Conservation (phyloP, 2,329 filamentous ascomycete species). For the Colletotrichum costaricense region DNA sequence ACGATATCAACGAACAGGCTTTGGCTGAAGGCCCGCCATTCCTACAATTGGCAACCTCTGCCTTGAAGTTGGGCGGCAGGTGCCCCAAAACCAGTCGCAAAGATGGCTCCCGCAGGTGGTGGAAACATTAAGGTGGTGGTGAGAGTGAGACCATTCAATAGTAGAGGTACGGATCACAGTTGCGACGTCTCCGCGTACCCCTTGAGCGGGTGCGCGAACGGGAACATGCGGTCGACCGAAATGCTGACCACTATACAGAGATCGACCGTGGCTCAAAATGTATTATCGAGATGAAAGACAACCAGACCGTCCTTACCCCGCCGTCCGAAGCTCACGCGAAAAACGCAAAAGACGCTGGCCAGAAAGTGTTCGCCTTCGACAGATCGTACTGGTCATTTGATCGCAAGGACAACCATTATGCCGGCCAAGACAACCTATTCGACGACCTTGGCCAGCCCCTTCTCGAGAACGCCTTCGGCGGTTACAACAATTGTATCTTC, state of each 20-base stretch:
- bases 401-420: constrained; percentile 82
- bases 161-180: constrained; percentile 73
- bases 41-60: constrained; percentile 20
- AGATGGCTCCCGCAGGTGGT: constrained; percentile 78
- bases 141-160: constrained; percentile 94
- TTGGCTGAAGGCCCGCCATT: constrained; percentile 21
- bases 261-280: constrained; percentile 92
- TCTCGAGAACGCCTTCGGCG: constrained; percentile 96
- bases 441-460: constrained; percentile 88
- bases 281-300: constrained; percentile 95
- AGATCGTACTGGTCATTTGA: constrained; percentile 98
- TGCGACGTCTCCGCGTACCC: neutral
- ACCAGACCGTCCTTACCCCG: constrained; percentile 86
- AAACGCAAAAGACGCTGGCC: constrained; percentile 74
- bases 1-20: constrained; percentile 3
- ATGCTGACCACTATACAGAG: constrained; percentile 65
- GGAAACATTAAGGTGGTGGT: constrained; percentile 99
- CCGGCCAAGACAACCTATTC: constrained; percentile 90
- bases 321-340: constrained; percentile 74
- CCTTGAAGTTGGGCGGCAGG: constrained; percentile 32
- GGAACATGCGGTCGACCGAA: neutral
- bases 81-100: constrained; percentile 27
- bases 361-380: constrained; percentile 95
- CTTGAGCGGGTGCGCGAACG: neutral
- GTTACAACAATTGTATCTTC: constrained; percentile 99